Conservation (phyloP, 2,329 filamentous ascomycete species). For the Diplodia seriata region DNA sequence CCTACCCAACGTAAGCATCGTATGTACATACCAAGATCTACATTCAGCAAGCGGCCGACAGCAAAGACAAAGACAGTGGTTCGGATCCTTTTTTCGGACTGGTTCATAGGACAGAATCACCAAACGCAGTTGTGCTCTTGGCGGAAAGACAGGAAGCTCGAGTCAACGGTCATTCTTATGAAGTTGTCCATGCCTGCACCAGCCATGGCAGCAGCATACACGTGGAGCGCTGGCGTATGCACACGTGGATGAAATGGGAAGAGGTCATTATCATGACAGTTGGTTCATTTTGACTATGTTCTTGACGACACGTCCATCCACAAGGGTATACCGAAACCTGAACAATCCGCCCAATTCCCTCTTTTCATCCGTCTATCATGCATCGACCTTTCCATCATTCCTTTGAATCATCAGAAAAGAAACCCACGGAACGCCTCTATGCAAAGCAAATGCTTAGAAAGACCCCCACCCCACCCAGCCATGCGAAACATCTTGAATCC, state of each 20-base stretch:
- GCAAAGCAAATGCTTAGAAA: not conserved
- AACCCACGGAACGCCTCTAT: not conserved
- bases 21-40: too few species aligned
- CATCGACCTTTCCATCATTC: not conserved
- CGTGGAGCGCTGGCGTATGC: not conserved
- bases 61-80: too few species aligned
- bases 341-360: not conserved
- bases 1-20: too few species aligned
- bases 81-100: too few species aligned
- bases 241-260: not conserved
- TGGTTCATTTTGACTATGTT: not conserved
- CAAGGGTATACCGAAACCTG: conserved; percentile 1
- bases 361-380: not conserved
- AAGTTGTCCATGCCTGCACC: not conserved
- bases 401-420: not conserved
- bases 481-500: too few species aligned
- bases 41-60: too few species aligned
- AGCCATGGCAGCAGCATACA: not conserved
- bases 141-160: not conserved
- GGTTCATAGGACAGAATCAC: not conserved
- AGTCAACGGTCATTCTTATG: not conserved
- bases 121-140: not conserved
- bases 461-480: not conserved
- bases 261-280: not conserved
- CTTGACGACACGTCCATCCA: not conserved